Base-by-base conservation (phyloP, 2,329 filamentous ascomycete genomes). In the Nectriaceae sp. region DNA sequence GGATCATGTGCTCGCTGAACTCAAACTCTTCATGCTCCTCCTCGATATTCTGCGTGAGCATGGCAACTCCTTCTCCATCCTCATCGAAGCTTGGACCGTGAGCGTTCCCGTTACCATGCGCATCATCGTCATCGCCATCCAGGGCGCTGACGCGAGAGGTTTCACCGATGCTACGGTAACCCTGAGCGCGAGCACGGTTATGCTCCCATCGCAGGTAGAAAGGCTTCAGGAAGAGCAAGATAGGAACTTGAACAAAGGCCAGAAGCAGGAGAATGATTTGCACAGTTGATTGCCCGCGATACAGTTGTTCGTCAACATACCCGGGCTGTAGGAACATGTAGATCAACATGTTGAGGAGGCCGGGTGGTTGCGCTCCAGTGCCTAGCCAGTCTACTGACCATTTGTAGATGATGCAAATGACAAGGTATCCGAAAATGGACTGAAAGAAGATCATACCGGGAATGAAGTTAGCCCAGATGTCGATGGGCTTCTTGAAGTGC, bases 371-470 rank as follows among this genome's bases (percentile, higher is more conserved):
- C 36, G 78, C 79, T 11, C 78, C 83, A 40, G 75, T 74, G 45
- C 71, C 71, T 21, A 68, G 61, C 94, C 94, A 99, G 70, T 99
- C 87, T 31, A 96, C 80, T 10, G 82, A 87, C 94, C 95, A 99
- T 75, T 99, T 99, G 80, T 95, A 97, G 61, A 99, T 75, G 65
- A 99, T 97, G 64, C 89, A 90, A 65, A 97, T 77, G 40, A 96
- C 89, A 16, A 99, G 83, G 67, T 99, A 99, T 43, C 94, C 94
- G 59, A 99, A 99, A 67, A 99, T 99, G 56, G 90, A 85, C 75
- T 99, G 95, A 83, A 99, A 97, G 77, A 99, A 99, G 64, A 99
- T 91, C 93, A 99, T 96, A 44, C 94, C 93, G 5, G 94, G 94
- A 40, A 99, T 75, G 65, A 99, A 99, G 74, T 97, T 97, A 58